Base-by-base conservation (phyloP, 108 stramenopile species). In the Cyclotella kingstonii region DNA sequence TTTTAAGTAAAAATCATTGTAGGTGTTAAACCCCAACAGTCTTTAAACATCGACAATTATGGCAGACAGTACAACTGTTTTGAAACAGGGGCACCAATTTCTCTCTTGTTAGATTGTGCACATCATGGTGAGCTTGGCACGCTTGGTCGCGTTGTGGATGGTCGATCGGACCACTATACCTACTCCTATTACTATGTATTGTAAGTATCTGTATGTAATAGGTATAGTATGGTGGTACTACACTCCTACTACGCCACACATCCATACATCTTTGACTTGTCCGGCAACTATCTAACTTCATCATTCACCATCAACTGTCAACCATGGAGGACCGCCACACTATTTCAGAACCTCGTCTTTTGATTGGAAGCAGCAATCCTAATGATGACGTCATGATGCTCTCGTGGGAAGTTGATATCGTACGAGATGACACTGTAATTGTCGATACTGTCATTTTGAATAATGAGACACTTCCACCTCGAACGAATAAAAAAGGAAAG, bases 281-380 rank as follows among this genome's bases (percentile, higher is more conserved):
- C 44, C 47, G 1, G 12, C 47, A 2, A 48, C 50, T 3, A 33
- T 31, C 26, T 21, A 18, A 48, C 11, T 12, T 48, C 1, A 21
- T 45, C 23, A 48, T 25, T 23, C 3, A 48, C 27, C 5, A 28
- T 17, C 31, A 51, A 28, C 27, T 25, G 33, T 69, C 36, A 83
- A 14, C 64, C n/a, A 84, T 86, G 82, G 82, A 83, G 79, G 86
- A 85, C 44, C 82, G 84, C 31, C 89, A 90, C 72, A 64, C 66
- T 59, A 51, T 90, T 51, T 86, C 85, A 6, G 84, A 85, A 41
- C 84, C 89, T 25, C 82, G 86, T 10, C 64, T 66, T 47, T 31
- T 69, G 15, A 7, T 47, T 18, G 35, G 31, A 18, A 4, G 8
- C 31, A 43, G 29, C 12, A 28, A 10, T 57, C 69, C 67, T 8